Percentiles rank a stretch among this genome's conserved stretches.
phyloP scores from a whole-genome alignment of 2,329 filamentous ascomycete species.

The Neonectria coccinea region DNA sequence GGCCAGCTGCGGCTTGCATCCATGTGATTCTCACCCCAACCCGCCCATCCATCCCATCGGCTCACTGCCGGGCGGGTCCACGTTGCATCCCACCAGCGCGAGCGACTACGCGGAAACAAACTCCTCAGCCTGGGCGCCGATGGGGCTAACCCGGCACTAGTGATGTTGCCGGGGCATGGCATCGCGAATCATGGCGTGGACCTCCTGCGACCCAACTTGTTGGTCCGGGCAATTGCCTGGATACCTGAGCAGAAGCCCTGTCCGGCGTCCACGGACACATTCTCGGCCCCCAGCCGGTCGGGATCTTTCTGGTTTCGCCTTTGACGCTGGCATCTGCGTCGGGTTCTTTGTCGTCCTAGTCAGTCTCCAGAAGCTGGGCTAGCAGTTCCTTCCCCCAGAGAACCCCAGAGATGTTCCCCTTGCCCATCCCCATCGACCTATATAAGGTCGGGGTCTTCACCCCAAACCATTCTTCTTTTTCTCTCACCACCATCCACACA shows the following conservation, averaged over 20 bases:
- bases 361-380: conserved; percentile 21
- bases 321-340: conserved; percentile 14
- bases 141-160: conserved; percentile 30
- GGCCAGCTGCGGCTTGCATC: conserved; percentile 28
- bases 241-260: conserved; percentile 1
- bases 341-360: conserved; percentile 34
- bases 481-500: conserved; percentile 29
- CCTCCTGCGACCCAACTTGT: conserved; percentile 27
- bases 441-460: conserved; percentile 41
- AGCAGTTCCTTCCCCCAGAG: conserved; percentile 19
- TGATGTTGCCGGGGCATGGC: conserved; percentile 26
- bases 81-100: conserved; percentile 18
- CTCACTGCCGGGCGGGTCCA: conserved; percentile 39
- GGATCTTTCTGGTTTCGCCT: conserved; percentile 15
- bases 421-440: conserved; percentile 21
- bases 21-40: conserved; percentile 30
- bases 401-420: conserved; percentile 24
- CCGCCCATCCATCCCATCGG: conserved; percentile 31
- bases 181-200: conserved; percentile 40
- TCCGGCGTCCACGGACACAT: not conserved
- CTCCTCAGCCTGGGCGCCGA: conserved; percentile 3
- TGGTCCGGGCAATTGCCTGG: conserved; percentile 1
- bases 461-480: conserved; percentile 25
- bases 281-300: conserved; percentile 12
- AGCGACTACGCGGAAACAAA: conserved; percentile 13